Conservation (phyloP, 495 filamentous ascomycete genomes). For the Choiromyces venosus region DNA sequence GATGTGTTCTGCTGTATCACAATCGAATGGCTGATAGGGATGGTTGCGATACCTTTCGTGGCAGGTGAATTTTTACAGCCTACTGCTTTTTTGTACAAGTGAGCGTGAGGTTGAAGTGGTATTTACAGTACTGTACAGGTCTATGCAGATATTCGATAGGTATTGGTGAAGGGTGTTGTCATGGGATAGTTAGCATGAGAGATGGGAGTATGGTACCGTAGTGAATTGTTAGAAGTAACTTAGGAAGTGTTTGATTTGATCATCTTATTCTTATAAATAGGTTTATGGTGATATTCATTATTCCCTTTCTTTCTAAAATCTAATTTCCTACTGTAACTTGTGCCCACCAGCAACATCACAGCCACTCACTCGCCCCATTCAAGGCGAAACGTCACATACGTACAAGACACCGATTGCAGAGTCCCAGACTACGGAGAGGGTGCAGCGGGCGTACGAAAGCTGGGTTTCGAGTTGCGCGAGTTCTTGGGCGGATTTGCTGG, state of each 20-base stretch:
- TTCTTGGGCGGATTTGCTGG: neutral
- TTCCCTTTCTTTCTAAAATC: neutral
- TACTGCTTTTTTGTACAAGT: too few species aligned
- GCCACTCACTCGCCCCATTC: neutral
- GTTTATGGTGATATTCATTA: neutral
- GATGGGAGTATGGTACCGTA: neutral
- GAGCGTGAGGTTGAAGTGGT: too few species aligned
- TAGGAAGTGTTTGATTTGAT: neutral
- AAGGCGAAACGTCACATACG: neutral
- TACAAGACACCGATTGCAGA: neutral
- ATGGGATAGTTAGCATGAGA: neutral
- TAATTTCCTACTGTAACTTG: too few species aligned
- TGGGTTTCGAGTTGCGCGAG: neutral
- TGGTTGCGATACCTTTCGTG: too few species aligned
- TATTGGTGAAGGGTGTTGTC: too few species aligned
- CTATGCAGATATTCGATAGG: too few species aligned
- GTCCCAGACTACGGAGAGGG: neutral
- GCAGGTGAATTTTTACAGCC: too few species aligned
- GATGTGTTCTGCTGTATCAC: too few species aligned
- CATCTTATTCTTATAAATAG: neutral
- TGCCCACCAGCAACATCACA: too few species aligned
- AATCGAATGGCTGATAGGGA: too few species aligned
- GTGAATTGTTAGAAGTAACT: too few species aligned
- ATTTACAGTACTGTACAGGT: too few species aligned
- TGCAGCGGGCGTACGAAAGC: neutral